Percentiles rank a stretch among this genome's conserved stretches.
Conservation (phyloP, 371 early-diverging fungal species). For the Mortierella sp. region DNA sequence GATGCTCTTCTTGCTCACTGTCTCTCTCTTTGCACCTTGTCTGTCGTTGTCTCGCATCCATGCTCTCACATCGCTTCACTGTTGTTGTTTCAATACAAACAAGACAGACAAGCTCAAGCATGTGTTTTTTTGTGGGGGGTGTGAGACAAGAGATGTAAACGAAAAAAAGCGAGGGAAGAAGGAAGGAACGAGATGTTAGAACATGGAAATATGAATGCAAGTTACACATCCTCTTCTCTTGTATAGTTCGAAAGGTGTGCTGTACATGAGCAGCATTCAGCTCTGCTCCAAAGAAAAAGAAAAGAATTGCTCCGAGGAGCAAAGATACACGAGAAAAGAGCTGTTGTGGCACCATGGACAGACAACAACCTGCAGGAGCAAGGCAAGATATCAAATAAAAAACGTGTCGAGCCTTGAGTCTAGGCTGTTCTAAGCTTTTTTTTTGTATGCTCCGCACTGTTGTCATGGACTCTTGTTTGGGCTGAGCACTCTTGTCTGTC, state of each 20-base stretch:
- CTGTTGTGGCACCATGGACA: not conserved
- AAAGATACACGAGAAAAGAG: not conserved
- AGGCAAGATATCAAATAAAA: not conserved
- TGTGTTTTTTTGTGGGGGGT: not conserved
- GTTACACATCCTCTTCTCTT: not conserved
- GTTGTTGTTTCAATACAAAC: not conserved
- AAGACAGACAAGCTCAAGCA: not conserved
- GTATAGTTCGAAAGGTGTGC: too few species aligned
- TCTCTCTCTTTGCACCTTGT: not conserved
- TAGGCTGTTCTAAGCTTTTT: conserved; percentile 1
- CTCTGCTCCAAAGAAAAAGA: conserved; percentile 10
- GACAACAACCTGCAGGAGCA: not conserved
- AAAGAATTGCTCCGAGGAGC: conserved; percentile 6
- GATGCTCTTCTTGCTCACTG: not conserved
- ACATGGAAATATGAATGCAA: not conserved
- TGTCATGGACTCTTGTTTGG: too few species aligned
- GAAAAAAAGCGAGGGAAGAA: not conserved
- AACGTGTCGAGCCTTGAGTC: not conserved
- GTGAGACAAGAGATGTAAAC: too few species aligned
- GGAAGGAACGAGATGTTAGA: not conserved
- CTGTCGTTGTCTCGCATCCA: not conserved
- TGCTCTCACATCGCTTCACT: not conserved
- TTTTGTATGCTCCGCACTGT: too few species aligned
- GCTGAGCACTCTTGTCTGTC: not conserved
- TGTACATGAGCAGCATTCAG: not conserved